Evolutionary conservation across 345 rosid species (phyloP).

Genomic region (Hibiscus syriacus): DNA sequence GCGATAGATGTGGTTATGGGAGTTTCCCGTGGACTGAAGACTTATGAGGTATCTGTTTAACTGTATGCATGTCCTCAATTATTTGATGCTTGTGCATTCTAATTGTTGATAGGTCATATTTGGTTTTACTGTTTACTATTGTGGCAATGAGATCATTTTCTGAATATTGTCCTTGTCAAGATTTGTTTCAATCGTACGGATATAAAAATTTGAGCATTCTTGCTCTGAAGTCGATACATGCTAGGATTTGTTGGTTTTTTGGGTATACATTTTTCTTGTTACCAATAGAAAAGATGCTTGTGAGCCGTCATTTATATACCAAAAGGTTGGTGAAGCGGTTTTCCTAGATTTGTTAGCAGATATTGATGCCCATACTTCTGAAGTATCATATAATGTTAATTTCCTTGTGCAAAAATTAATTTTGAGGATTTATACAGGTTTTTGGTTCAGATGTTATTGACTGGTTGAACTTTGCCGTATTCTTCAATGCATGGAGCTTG

Average conservation of each 20-base stretch:
- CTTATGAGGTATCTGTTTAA: constrained; percentile 44
- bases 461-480: constrained; percentile 81
- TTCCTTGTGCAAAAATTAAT: not conserved
- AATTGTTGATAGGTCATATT: not conserved
- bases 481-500: constrained; percentile 76
- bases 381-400: not conserved
- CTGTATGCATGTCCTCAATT: not conserved
- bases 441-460: constrained; percentile 58
- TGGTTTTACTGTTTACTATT: not conserved
- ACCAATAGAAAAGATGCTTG: not conserved
- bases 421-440: constrained; percentile 37
- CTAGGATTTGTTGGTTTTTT: not conserved
- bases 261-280: not conserved
- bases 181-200: not conserved
- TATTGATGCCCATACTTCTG: not conserved
- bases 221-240: not conserved
- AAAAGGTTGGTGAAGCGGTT: not conserved
- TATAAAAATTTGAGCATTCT: not conserved
- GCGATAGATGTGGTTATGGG: constrained; percentile 50
- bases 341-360: not conserved
- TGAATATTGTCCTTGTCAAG: not conserved
- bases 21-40: constrained; percentile 45
- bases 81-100: not conserved
- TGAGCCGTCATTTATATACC: not conserved
- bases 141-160: not conserved